Evolutionary conservation across 176 grass and related monocot species (phyloP), one percentile per base, ranked within the genome.

Genomic region (Zoysia japonica): DNA sequence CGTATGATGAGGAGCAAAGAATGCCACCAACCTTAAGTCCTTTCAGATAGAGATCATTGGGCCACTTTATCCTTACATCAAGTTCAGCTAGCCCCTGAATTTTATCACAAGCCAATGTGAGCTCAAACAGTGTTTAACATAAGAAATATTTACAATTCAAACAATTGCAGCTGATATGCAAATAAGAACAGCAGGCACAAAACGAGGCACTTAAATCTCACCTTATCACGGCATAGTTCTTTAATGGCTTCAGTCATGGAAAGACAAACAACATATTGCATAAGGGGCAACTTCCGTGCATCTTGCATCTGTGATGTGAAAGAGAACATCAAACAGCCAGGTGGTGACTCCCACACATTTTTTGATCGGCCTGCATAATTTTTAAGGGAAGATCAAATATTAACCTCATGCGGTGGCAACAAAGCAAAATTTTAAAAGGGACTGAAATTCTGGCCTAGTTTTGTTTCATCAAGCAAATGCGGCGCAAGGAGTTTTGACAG

Each of bases 221-320:
- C 96, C 83, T 94, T 94, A 46, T 78, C 68, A 81, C 51, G 67
- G 37, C 86, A 98, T 65, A 94, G 68, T 64, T 92, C 86, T 66
- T 91, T 89, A 65, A 98, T 90, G 59, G 90, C 87, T 77, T 98
- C 92, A 0, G 88, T 93, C 68, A 94, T 83, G 15, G 92, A 88
- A 81, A 98, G 96, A 40, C 92, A 94, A 9, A 89, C 88, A 77
- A 98, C 90, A 84, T 98, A 98, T 56, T 98, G 96, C 85, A 98
- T 59, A 35, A 94, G 90, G 49, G 96, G 96, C 66, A 98, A 77
- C 67, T 93, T 98, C 42, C 47, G 86, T 11, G 63, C 92, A 84
- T 94, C 90, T 43, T 82, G 75, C 85, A 93, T 98, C 77, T 94
- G 90, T 66, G 89, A 86, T 49, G 92, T 91, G 83, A 98, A 98